These are phyloP conservation scores for Emericellopsis cladophorae DNA, from an alignment of 2,329 filamentous ascomycete species.

Conservation along the genomic window DNA sequence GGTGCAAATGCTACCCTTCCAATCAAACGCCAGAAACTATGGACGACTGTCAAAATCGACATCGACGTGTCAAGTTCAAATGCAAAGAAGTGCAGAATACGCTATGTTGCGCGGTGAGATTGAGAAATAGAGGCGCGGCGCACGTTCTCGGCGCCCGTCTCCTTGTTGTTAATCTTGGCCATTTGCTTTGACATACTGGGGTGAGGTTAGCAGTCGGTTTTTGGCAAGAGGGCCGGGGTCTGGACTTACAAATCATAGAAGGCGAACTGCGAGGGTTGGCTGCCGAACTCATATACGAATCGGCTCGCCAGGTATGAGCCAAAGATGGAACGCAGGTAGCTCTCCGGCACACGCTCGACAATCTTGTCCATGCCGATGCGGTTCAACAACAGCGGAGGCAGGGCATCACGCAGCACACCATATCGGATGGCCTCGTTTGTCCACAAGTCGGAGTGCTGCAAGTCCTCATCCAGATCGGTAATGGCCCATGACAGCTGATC, in stretches of 20 bases:
- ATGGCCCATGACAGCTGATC: conserved; percentile 87
- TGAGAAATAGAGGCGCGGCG: conserved; percentile 12
- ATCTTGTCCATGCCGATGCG: conserved; percentile 89
- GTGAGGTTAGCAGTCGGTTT: conserved; percentile 15
- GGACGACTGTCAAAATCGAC: too few species aligned
- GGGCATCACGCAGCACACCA: conserved; percentile 69
- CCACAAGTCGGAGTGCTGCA: conserved; percentile 91
- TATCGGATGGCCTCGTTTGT: conserved; percentile 65
- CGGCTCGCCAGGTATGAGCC: conserved; percentile 89
- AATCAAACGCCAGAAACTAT: too few species aligned
- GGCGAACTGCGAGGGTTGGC: conserved; percentile 85
- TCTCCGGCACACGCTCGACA: conserved; percentile 74
- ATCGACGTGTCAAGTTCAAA: background rate
- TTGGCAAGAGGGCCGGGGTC: background rate
- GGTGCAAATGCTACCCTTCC: too few species aligned
- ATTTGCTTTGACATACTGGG: conserved; percentile 53
- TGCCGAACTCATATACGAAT: conserved; percentile 93
- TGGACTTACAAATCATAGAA: conserved; percentile 91
- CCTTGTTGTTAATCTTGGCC: conserved; percentile 25
- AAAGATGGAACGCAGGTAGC: conserved; percentile 89
- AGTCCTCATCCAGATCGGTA: conserved; percentile 90
- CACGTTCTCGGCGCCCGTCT: conserved; percentile 12
- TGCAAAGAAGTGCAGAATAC: background rate
- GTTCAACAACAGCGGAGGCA: conserved; percentile 71
- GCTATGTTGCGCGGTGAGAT: background rate